Evolutionary conservation across 768 basidiomycete genomes (phyloP).

Genomic region (Boletales sp.): DNA sequence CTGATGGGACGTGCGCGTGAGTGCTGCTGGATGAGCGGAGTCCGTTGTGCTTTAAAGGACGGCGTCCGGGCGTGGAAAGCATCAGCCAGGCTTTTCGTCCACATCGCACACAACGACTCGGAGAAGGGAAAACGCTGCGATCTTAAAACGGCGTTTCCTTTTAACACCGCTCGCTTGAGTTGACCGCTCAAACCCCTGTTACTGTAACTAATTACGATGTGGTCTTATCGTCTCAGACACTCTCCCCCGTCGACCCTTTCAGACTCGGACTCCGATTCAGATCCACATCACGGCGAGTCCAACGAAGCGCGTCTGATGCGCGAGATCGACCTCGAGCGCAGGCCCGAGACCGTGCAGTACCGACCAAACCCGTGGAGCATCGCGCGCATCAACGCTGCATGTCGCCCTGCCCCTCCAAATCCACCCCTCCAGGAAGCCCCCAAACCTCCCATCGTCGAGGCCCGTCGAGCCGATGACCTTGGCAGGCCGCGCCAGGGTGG

Average conservation of each 20-base stretch:
- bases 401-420: slow-evolving; percentile 35
- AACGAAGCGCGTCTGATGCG: slow-evolving; percentile 34
- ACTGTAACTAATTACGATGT: too few relatives aligned
- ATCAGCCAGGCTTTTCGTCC: slow-evolving; percentile 12
- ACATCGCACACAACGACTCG: slow-evolving; percentile 1
- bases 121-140: neutral
- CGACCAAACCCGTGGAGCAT: slow-evolving; percentile 80
- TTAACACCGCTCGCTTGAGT: neutral
- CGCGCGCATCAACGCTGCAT: slow-evolving; percentile 72
- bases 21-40: slow-evolving; percentile 11
- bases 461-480: too few relatives aligned
- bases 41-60: slow-evolving; percentile 11
- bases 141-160: neutral
- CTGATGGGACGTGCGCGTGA: slow-evolving; percentile 3
- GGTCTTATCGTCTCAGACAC: neutral
- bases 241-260: neutral
- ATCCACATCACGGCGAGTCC: slow-evolving; percentile 12
- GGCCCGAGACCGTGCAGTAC: slow-evolving; percentile 60
- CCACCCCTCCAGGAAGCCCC: too few relatives aligned
- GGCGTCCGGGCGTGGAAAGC: slow-evolving; percentile 11
- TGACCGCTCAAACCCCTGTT: too few relatives aligned
- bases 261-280: slow-evolving; percentile 20
- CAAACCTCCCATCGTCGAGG: too few relatives aligned
- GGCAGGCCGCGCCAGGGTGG: too few relatives aligned
- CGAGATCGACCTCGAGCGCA: slow-evolving; percentile 56